Conservation (phyloP, 148 eudicot species). For the Simmondsia chinensis region DNA sequence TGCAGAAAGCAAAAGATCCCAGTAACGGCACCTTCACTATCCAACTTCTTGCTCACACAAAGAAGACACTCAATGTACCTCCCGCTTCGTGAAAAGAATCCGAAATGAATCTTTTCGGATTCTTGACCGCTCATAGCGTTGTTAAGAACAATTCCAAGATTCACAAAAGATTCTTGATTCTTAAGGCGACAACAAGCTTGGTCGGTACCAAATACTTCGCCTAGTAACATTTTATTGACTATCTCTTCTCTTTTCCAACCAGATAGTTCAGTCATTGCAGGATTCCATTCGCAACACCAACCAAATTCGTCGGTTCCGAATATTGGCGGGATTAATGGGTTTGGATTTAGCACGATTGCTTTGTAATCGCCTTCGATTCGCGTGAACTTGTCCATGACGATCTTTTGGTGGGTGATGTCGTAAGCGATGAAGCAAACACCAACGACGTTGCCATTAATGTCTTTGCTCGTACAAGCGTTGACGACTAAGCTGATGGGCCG, state of each 20-base stretch:
- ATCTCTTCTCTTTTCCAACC: conserved; percentile 61
- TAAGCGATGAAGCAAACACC: conserved; percentile 90
- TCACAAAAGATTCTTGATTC: conserved; percentile 73
- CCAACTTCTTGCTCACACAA: conserved; percentile 61
- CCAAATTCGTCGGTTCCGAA: conserved; percentile 87
- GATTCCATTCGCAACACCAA: conserved; percentile 95
- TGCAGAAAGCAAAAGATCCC: conserved; percentile 91
- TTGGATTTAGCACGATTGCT: conserved; percentile 83
- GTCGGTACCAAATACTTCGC: conserved; percentile 74
- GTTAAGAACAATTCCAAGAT: conserved; percentile 58
- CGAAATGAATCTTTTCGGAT: conserved; percentile 64
- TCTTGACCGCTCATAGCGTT: conserved; percentile 62
- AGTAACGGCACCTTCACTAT: conserved; percentile 57
- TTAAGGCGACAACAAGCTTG: conserved; percentile 61
- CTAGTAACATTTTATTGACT: conserved; percentile 72
- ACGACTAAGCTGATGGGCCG: conserved; percentile 71
- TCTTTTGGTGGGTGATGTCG: conserved; percentile 72
- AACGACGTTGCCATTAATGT: conserved; percentile 47
- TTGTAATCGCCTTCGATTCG: conserved; percentile 86
- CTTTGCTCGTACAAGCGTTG: conserved; percentile 83
- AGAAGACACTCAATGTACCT: conserved; percentile 69
- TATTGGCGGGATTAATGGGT: conserved; percentile 86
- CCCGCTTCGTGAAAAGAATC: conserved; percentile 57
- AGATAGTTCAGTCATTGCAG: conserved; percentile 66
- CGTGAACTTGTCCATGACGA: conserved; percentile 90